A percentile compares a stretch with the other conserved stretches of the same genome.
phyloP scores from a whole-genome alignment of 306 rosid species.

The Corylus avellana region DNA sequence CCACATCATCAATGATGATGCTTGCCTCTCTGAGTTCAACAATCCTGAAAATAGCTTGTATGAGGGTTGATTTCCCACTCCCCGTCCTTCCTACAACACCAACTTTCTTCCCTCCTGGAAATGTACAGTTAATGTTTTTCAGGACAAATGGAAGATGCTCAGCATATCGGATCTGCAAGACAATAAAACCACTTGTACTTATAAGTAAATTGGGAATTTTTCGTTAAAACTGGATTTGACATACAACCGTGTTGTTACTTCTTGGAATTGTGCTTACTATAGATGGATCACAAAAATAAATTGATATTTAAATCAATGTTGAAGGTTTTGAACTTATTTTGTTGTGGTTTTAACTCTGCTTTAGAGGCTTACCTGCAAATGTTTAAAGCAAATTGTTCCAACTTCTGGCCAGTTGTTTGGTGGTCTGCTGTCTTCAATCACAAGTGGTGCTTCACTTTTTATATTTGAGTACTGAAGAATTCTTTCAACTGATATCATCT shows the following conservation, averaged over 20 bases:
- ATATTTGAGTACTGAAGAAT: slow-evolving; percentile 77
- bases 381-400: slow-evolving; percentile 76
- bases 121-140: slow-evolving; percentile 77
- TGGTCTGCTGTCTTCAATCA: slow-evolving; percentile 66
- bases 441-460: slow-evolving; percentile 80
- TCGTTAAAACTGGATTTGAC: background rate
- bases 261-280: background rate
- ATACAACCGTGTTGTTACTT: background rate
- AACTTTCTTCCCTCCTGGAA: slow-evolving; percentile 83
- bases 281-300: background rate
- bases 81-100: slow-evolving; percentile 98
- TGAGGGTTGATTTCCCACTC: slow-evolving; percentile 95
- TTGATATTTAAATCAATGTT: background rate
- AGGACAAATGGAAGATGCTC: slow-evolving; percentile 86
- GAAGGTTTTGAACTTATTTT: background rate
- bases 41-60: slow-evolving; percentile 85
- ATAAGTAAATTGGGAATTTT: slow-evolving; percentile 14
- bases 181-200: slow-evolving; percentile 2
- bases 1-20: slow-evolving; percentile 72
- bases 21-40: slow-evolving; percentile 91
- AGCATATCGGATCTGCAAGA: slow-evolving; percentile 79
- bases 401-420: slow-evolving; percentile 85
- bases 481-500: slow-evolving; percentile 97
- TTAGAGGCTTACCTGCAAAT: slow-evolving; percentile 56
- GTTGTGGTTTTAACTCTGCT: slow-evolving; percentile 7